These are phyloP conservation scores for Debaryomycetaceae sp. DNA, from an alignment of 1,139 yeast genomes.

Conservation along the genomic window DNA sequence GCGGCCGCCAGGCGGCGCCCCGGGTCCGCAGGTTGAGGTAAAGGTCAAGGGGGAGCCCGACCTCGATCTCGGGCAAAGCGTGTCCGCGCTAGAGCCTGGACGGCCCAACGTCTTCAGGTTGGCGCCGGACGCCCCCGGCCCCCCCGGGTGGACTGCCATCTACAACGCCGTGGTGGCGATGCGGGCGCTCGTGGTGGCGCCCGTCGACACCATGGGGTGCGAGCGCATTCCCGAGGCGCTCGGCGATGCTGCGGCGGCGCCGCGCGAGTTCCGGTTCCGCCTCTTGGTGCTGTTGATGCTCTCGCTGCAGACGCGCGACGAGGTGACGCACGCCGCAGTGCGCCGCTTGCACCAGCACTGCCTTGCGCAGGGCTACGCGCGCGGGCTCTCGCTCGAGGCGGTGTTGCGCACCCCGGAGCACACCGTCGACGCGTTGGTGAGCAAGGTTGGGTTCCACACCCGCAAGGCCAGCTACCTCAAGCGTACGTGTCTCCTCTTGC, in stretches of 20 bases:
- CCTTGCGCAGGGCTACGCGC: slow-evolving; percentile 21
- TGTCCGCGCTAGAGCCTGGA: too few relatives aligned
- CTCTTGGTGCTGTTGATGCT: slow-evolving; percentile 76
- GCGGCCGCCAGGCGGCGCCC: too few relatives aligned
- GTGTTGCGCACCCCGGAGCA: slow-evolving; percentile 45
- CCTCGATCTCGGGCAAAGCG: too few relatives aligned
- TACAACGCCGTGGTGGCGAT: slow-evolving; percentile 61
- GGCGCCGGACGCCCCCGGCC: slow-evolving; percentile 21
- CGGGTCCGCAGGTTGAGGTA: too few relatives aligned
- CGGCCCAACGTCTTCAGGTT: slow-evolving; percentile 1
- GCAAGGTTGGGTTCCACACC: slow-evolving; percentile 82
- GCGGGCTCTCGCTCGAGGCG: slow-evolving; percentile 31
- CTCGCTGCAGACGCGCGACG: slow-evolving; percentile 91
- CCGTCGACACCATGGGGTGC: slow-evolving; percentile 90
- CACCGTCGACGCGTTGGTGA: slow-evolving; percentile 62
- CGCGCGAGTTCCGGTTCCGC: slow-evolving; percentile 61
- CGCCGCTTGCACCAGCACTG: slow-evolving; percentile 48
- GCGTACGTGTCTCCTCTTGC: slow-evolving; percentile 52
- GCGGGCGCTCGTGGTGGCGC: slow-evolving; percentile 63
- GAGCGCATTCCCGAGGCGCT: slow-evolving; percentile 61
- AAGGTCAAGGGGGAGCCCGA: too few relatives aligned
- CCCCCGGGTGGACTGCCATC: slow-evolving; percentile 51
- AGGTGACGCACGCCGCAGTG: slow-evolving; percentile 75
- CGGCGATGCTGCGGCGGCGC: slow-evolving; percentile 27
- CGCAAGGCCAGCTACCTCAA: slow-evolving; percentile 73